Evolutionary conservation across 2,329 filamentous ascomycete genomes (phyloP), one percentile per base, ranked within the genome.

Genomic region (Proliferodiscus dingleyae): DNA sequence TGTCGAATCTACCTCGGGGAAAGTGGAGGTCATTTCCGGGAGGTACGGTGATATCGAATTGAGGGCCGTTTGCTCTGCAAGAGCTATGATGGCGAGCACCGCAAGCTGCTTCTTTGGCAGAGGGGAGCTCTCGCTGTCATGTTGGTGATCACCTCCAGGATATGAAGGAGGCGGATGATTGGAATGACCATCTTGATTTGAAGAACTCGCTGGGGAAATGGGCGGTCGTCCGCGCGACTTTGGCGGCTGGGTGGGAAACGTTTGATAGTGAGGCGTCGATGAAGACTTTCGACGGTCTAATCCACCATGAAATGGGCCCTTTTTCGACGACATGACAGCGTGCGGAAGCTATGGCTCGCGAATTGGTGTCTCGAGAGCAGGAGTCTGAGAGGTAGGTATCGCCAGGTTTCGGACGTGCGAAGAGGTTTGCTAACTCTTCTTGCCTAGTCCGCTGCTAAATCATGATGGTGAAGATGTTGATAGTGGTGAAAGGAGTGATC

Each of bases 31-130:
- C 91, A 98, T 97, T 57, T 89, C 80, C 0, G 93, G 93, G 2
- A 98, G 78, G 66, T 98, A 98, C 1, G 93, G 93, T 9, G 85
- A 87, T 60, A 98, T 96, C 18, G 89, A 95, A 66, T 98, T 98
- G 62, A 98, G 77, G 0, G 93, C 93, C 0, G 91, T 97, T 72
- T 98, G 93, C 64, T 98, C 93, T 43, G 87, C 86, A 18, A 98
- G 75, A 5, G 90, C 90, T 49, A 98, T 87, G 54, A 96, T 71
- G 1, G 91, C 91, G 26, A 98, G 72, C 10, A 97, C 78, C 4
- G 82, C 76, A 50, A 98, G 83, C 70, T 97, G 93, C 55, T 75
- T 81, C 54, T 81, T 80, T 0, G 93, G 93, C 15, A 98, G 69
- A 0, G 91, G 90, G 54, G 80, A 75, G 53, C 75, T 68, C 13